Evolutionary conservation across 2,329 filamentous ascomycete genomes (phyloP).

Genomic region (Akanthomyces muscarius): DNA sequence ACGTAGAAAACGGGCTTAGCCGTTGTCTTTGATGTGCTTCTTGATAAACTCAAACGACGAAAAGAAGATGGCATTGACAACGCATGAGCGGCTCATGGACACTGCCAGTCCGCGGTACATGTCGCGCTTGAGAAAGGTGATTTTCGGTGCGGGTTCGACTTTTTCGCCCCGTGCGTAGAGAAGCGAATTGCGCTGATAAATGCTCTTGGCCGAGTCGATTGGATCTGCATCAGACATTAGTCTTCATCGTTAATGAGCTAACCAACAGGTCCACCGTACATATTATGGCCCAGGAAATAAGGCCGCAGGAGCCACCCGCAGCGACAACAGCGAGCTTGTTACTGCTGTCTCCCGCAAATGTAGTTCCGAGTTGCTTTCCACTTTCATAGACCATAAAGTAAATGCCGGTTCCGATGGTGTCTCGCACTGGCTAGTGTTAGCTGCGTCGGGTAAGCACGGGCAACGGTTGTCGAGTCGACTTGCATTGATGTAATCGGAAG

Average conservation of each 20-base stretch:
- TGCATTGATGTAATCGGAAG: constrained; percentile 72
- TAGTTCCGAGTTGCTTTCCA: constrained; percentile 75
- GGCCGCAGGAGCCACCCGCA: constrained; percentile 75
- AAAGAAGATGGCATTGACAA: constrained; percentile 87
- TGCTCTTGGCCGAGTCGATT: constrained; percentile 79
- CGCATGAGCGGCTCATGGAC: constrained; percentile 75
- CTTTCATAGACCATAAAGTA: constrained; percentile 91
- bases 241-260: background rate
- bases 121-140: constrained; percentile 70
- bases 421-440: constrained; percentile 55
- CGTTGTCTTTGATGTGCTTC: constrained; percentile 55
- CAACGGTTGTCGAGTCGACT: constrained; percentile 29
- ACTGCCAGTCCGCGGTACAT: constrained; percentile 83
- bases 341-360: constrained; percentile 68
- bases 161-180: constrained; percentile 62
- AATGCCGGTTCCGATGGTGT: constrained; percentile 77
- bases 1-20: background rate
- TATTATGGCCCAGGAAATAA: constrained; percentile 77
- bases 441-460: constrained; percentile 6
- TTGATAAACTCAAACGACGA: constrained; percentile 83
- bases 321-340: constrained; percentile 74
- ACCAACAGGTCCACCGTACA: constrained; percentile 45
- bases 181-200: constrained; percentile 78
- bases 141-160: constrained; percentile 64
- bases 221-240: constrained; percentile 43